Evolutionary conservation across 148 eudicot species (phyloP), one percentile per base, ranked within the genome.

Genomic region (Simmondsia chinensis): DNA sequence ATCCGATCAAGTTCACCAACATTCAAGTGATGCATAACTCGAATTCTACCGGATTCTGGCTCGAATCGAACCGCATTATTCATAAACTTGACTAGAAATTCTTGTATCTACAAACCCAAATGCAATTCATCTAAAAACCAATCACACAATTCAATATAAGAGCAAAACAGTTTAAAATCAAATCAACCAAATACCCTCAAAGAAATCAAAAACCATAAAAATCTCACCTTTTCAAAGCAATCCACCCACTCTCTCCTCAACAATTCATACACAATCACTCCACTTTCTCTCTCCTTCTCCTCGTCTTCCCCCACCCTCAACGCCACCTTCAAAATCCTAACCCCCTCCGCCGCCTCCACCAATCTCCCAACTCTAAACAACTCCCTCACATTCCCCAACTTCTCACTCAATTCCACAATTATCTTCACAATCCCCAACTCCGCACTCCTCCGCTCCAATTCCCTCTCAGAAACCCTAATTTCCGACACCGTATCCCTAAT

Each of bases 51-150:
- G 14, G 26, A 18, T 31, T 68, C 73, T 35, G 24, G 69, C 47
- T 85, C 79, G 43, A 71, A 76, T 42, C 54, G 53, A 64, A 91
- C 94, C 1, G 80, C 89, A 36, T 41, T 60, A 35, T 64, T 83
- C 80, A 86, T 63, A 59, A 60, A 72, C 68, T 55, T 72, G 46
- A 80, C 68, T 43, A 91, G 78, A 22, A 72, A 48, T 45, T 74
- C 85, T 77, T 91, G 99, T 49, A 85, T 72, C 99, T 85, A 74
- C 85, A 77, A 63, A 76, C 60, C 67, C 58, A 72, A 76, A 75
- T 53, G 50, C 72, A 76, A 56, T 50, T 59, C 47, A 56, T 69
- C 64, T 37, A 67, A 57, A 62, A 28, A 64, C 52, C 62, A 71
- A 65, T 67, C 68, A 76, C 51, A 80, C 62, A 52, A 48, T 19